phyloP scores from a whole-genome alignment of 2,329 filamentous ascomycete species.

The Didymella sp. region DNA sequence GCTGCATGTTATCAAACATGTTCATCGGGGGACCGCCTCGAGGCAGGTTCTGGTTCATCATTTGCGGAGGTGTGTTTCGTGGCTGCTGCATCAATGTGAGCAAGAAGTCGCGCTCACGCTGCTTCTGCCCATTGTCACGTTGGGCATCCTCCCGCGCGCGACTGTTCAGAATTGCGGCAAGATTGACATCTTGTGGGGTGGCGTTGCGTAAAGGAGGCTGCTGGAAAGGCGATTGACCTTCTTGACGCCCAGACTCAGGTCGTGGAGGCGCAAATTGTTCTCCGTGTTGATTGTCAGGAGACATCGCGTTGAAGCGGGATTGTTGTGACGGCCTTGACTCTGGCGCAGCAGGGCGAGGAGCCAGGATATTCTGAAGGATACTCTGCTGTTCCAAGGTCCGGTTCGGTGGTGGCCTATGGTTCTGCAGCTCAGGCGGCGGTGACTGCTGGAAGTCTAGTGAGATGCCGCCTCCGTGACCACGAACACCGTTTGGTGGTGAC shows the following conservation, averaged over 20 bases:
- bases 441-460: conserved; percentile 45
- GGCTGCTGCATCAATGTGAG: conserved; percentile 80
- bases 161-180: conserved; percentile 48
- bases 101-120: conserved; percentile 79
- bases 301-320: conserved; percentile 43
- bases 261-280: conserved; percentile 44
- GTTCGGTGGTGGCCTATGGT: conserved; percentile 30
- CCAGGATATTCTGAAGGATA: conserved; percentile 47
- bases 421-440: conserved; percentile 39
- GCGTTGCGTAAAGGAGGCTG: conserved; percentile 42
- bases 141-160: conserved; percentile 48
- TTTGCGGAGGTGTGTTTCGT: conserved; percentile 43
- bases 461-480: conserved; percentile 39
- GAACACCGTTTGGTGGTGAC: conserved; percentile 36
- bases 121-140: conserved; percentile 55
- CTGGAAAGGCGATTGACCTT: conserved; percentile 41
- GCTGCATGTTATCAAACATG: conserved; percentile 42
- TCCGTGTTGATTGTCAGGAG: conserved; percentile 41
- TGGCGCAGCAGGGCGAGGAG: conserved; percentile 39
- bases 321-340: conserved; percentile 43
- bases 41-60: conserved; percentile 45
- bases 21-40: conserved; percentile 44
- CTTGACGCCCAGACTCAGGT: conserved; percentile 41
- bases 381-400: conserved; percentile 47
- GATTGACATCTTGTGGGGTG: conserved; percentile 43